Conservation (phyloP, 495 filamentous ascomycete species). For the Patellaria atrata region DNA sequence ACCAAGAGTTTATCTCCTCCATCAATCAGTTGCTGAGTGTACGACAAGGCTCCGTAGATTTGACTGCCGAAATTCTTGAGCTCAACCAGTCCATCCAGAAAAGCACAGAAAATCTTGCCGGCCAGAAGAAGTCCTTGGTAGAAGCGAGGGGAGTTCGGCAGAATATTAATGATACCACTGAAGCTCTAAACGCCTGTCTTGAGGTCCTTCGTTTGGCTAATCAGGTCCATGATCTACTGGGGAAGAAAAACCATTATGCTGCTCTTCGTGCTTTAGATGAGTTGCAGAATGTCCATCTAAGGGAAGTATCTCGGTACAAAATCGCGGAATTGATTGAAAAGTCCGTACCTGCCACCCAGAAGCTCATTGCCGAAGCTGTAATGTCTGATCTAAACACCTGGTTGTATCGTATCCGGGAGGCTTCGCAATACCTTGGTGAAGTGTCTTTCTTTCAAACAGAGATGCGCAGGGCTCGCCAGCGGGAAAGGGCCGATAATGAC, state of each 20-base stretch:
- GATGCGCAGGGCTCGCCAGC: constrained; percentile 68
- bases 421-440: constrained; percentile 86
- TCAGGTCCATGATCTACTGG: constrained; percentile 79
- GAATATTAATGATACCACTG: constrained; percentile 87
- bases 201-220: constrained; percentile 89
- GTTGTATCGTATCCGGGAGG: constrained; percentile 92
- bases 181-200: constrained; percentile 77
- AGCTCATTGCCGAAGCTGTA: constrained; percentile 84
- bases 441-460: constrained; percentile 95
- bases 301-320: constrained; percentile 83
- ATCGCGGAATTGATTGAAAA: constrained; percentile 92
- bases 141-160: constrained; percentile 84
- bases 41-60: constrained; percentile 67
- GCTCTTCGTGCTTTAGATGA: constrained; percentile 90
- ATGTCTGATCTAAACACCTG: constrained; percentile 96
- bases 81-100: constrained; percentile 88
- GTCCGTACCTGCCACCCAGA: constrained; percentile 84
- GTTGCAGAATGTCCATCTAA: constrained; percentile 88
- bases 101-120: constrained; percentile 88
- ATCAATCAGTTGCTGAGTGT: constrained; percentile 86
- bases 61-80: constrained; percentile 84
- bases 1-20: constrained; percentile 88
- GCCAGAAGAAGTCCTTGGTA: constrained; percentile 86
- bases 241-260: constrained; percentile 86
- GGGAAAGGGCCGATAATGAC: constrained; percentile 58